Percentiles rank a stretch among this genome's conserved stretches.
phyloP scores from a whole-genome alignment of 1,284 basidiomycete species.

The Mycena citricolor region DNA sequence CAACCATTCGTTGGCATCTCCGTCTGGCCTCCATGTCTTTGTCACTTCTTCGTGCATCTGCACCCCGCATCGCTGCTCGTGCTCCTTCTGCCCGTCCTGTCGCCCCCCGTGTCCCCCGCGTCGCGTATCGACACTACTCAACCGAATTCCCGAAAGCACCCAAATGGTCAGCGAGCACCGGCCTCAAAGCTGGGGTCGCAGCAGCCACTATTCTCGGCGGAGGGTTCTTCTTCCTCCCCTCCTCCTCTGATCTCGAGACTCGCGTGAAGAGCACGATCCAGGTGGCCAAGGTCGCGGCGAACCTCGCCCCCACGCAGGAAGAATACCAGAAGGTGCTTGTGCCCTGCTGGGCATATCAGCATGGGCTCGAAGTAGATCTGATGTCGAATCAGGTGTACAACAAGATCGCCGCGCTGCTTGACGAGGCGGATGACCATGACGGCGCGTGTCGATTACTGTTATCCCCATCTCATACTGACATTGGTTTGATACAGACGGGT shows the following conservation, averaged over 20 bases:
- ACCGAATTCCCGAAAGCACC: constrained; percentile 47
- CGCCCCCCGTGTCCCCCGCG: constrained; percentile 27
- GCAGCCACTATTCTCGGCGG: constrained; percentile 42
- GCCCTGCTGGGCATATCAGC: neutral
- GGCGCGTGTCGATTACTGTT: constrained; percentile 65
- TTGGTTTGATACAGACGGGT: constrained; percentile 80
- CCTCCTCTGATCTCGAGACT: constrained; percentile 48
- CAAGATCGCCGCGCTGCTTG: constrained; percentile 73
- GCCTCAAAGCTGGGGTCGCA: constrained; percentile 55
- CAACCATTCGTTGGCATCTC: too few relatives aligned
- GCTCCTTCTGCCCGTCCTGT: constrained; percentile 30
- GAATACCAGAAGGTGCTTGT: constrained; percentile 84
- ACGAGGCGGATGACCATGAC: constrained; percentile 80
- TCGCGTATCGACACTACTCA: constrained; percentile 56
- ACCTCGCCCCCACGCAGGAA: constrained; percentile 68
- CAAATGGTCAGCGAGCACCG: constrained; percentile 48
- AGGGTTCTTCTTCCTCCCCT: constrained; percentile 50
- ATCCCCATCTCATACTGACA: too few relatives aligned
- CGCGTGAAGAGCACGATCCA: constrained; percentile 60
- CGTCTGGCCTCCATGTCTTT: constrained; percentile 45
- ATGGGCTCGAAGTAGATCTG: too few relatives aligned
- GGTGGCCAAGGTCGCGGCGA: constrained; percentile 57
- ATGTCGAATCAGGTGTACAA: constrained; percentile 79
- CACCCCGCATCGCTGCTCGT: constrained; percentile 42
- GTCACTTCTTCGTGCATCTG: constrained; percentile 45